A percentile compares a stretch with the other conserved stretches of the same genome.
Evolutionary conservation across 768 basidiomycete species (phyloP).

Genomic region (Pleurotus salmoneostramineus): DNA sequence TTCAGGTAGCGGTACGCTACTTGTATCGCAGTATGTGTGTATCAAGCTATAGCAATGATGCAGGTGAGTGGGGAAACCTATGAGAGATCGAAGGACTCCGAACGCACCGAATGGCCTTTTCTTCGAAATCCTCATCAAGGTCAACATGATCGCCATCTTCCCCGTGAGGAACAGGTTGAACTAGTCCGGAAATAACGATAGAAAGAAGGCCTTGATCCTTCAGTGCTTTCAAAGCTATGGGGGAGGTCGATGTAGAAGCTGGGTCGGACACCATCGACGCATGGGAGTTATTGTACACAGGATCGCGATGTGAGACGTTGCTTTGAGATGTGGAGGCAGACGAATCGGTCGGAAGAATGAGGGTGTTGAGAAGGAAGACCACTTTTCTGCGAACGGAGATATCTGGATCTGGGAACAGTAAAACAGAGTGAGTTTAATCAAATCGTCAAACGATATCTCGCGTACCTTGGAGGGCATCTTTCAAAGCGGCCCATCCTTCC

Average conservation of each 20-base stretch:
- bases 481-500: slow-evolving; percentile 64
- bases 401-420: slow-evolving; percentile 56
- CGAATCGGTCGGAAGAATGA: slow-evolving; percentile 49
- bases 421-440: neutral
- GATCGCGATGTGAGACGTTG: slow-evolving; percentile 18
- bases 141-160: slow-evolving; percentile 61
- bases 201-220: slow-evolving; percentile 39
- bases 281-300: slow-evolving; percentile 73
- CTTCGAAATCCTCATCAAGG: slow-evolving; percentile 59
- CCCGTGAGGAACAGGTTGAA: slow-evolving; percentile 57
- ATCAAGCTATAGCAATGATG: slow-evolving; percentile 33
- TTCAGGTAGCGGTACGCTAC: slow-evolving; percentile 25
- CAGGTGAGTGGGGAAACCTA: neutral
- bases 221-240: slow-evolving; percentile 46
- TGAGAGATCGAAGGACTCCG: neutral
- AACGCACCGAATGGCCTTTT: slow-evolving; percentile 54
- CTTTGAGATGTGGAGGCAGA: slow-evolving; percentile 13
- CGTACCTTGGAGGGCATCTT: slow-evolving; percentile 56
- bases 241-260: slow-evolving; percentile 46
- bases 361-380: slow-evolving; percentile 69
- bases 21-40: slow-evolving; percentile 45
- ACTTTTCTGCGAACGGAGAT: slow-evolving; percentile 75
- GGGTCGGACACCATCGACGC: slow-evolving; percentile 59
- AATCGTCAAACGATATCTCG: slow-evolving; percentile 3
- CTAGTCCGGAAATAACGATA: slow-evolving; percentile 48